Evolutionary conservation across 2,329 filamentous ascomycete genomes (phyloP).

Genomic region (Aureobasidium uvarum): DNA sequence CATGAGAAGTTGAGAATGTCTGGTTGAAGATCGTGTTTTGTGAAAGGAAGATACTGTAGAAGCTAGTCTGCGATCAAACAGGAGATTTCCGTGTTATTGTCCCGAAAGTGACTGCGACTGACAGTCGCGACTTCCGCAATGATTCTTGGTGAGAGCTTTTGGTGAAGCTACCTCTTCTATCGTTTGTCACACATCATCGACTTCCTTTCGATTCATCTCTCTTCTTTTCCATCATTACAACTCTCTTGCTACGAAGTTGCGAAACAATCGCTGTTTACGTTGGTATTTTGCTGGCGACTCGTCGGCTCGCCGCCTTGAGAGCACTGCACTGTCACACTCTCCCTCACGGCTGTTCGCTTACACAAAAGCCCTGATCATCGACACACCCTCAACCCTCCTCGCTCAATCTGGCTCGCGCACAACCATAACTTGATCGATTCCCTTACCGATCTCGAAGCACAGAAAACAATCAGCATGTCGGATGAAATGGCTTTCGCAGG

Average conservation of each 20-base stretch:
- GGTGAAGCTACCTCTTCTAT: background rate
- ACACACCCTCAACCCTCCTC: background rate
- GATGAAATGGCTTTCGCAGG: background rate
- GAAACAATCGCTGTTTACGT: background rate
- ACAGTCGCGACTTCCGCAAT: slow-evolving; percentile 11
- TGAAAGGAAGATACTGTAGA: background rate
- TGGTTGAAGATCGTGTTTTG: background rate
- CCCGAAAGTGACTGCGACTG: background rate
- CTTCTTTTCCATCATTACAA: background rate
- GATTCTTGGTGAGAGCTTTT: slow-evolving; percentile 10
- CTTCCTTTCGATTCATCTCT: background rate
- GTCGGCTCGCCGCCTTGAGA: background rate
- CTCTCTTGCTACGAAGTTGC: too few species aligned
- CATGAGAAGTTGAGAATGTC: background rate
- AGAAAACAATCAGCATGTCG: background rate
- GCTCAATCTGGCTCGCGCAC: background rate
- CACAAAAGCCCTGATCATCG: background rate
- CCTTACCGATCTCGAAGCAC: background rate
- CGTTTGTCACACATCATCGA: background rate
- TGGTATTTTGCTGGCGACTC: background rate
- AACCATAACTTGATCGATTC: background rate
- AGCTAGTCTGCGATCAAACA: background rate
- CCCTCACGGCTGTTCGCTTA: background rate
- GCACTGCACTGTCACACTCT: background rate
- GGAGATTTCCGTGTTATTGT: background rate